Evolutionary conservation across 768 basidiomycete genomes (phyloP).

Genomic region (Boletus edulis): DNA sequence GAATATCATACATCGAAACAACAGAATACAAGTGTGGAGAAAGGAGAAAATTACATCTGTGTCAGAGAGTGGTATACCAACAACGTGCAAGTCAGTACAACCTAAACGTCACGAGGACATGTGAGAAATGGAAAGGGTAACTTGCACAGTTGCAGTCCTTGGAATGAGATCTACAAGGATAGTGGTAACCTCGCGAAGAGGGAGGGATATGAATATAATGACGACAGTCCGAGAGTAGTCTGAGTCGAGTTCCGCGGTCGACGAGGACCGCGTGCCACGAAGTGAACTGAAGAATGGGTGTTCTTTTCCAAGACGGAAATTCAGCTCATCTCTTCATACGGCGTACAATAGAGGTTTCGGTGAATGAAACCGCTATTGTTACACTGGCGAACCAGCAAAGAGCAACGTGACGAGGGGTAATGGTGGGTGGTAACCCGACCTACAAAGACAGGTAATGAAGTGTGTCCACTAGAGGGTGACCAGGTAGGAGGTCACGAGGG

Average conservation of each 20-base stretch:
- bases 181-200: conserved; percentile 16
- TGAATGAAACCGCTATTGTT: conserved; percentile 1
- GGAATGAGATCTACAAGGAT: conserved; percentile 2
- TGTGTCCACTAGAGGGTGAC: conserved; percentile 8
- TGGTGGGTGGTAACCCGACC: background rate
- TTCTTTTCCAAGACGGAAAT: background rate
- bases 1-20: no score
- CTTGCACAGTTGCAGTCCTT: no score
- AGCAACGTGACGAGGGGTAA: conserved; percentile 3
- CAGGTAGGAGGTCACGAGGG: background rate
- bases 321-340: conserved; percentile 17
- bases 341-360: background rate
- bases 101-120: background rate
- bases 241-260: conserved; percentile 33
- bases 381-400: conserved; percentile 9
- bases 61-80: no score
- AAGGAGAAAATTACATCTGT: no score
- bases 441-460: background rate
- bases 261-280: conserved; percentile 19
- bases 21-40: no score
- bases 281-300: conserved; percentile 27
- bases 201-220: background rate
- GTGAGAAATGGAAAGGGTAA: no score
- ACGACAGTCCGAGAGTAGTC: conserved; percentile 33
- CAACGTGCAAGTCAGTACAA: background rate